Percentiles rank a stretch among this genome's conserved stretches.
Evolutionary conservation across 129 eudicot genomes (phyloP).

Genomic region (Gnaphalium uliginosum): DNA sequence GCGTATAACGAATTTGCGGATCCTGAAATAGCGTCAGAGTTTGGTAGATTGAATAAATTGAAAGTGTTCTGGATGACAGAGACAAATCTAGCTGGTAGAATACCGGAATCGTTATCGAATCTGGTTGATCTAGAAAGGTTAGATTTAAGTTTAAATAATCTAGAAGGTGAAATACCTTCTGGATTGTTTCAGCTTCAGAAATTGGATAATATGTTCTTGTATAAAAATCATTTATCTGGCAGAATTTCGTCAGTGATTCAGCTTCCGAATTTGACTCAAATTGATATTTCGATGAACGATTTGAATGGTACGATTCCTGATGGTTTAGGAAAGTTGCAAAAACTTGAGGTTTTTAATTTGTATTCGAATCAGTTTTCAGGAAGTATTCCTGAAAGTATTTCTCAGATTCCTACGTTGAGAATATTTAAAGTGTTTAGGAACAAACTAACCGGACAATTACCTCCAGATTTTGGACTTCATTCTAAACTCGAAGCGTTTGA

Average conservation of each 20-base stretch:
- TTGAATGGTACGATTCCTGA: slow-evolving; percentile 66
- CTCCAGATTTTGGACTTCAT: slow-evolving; percentile 62
- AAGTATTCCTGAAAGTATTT: slow-evolving; percentile 44
- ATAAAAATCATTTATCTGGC: slow-evolving; percentile 57
- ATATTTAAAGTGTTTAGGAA: slow-evolving; percentile 51
- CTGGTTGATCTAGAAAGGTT: slow-evolving; percentile 46
- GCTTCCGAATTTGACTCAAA: slow-evolving; percentile 45
- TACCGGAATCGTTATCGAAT: slow-evolving; percentile 54
- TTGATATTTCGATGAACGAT: slow-evolving; percentile 60
- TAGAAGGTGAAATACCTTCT: slow-evolving; percentile 63
- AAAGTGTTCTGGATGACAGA: slow-evolving; percentile 50
- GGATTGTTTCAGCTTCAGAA: slow-evolving; percentile 58
- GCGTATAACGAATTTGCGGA: slow-evolving; percentile 54
- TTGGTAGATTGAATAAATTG: slow-evolving; percentile 51
- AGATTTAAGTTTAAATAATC: slow-evolving; percentile 53
- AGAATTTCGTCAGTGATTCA: slow-evolving; percentile 48
- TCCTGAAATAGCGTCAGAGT: slow-evolving; percentile 54
- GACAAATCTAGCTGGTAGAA: slow-evolving; percentile 48
- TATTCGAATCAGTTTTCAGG: slow-evolving; percentile 54
- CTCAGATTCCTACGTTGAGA: slow-evolving; percentile 36
- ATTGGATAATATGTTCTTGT: slow-evolving; percentile 44
- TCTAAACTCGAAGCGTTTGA: slow-evolving; percentile 76
- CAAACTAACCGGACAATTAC: slow-evolving; percentile 60
- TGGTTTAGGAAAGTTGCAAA: slow-evolving; percentile 46
- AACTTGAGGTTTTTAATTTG: slow-evolving; percentile 52